Evolutionary conservation across 305 asterid genomes (phyloP).

Genomic region (Plantago rigida): DNA sequence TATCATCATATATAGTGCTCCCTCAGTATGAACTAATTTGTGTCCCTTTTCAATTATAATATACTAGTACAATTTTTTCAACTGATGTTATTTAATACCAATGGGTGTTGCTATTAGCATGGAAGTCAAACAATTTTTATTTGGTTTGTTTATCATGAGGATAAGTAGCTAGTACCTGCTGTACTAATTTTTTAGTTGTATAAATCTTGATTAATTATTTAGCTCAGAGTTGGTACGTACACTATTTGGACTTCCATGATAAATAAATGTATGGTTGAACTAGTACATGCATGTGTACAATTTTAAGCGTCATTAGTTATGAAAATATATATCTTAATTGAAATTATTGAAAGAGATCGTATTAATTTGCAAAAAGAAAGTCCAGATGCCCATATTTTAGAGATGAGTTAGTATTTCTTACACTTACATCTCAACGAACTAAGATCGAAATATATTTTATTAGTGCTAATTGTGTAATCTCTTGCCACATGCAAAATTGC

Average conservation of each 20-base stretch:
- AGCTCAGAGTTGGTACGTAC: constrained; percentile 12
- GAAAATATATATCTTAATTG: neutral
- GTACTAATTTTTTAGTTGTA: neutral
- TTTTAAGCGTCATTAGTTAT: constrained; percentile 23
- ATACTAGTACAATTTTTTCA: too few species aligned
- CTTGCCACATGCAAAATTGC: too few species aligned
- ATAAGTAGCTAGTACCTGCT: neutral
- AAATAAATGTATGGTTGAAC: constrained; percentile 29
- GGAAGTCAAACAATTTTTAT: neutral
- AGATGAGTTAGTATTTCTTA: constrained; percentile 16
- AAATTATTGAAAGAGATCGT: constrained; percentile 5
- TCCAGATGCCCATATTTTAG: constrained; percentile 15
- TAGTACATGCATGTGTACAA: constrained; percentile 26
- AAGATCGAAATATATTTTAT: too few species aligned
- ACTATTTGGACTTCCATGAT: constrained; percentile 15
- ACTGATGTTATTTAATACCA: too few species aligned
- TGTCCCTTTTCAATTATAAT: too few species aligned
- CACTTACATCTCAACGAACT: neutral
- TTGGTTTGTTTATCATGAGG: neutral
- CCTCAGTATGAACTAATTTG: too few species aligned
- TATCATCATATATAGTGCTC: too few species aligned
- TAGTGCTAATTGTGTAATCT: too few species aligned
- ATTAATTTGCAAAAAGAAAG: constrained; percentile 3
- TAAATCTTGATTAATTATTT: constrained; percentile 7
- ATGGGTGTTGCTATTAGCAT: neutral